Percentiles rank a stretch among this genome's conserved stretches.
phyloP scores from a whole-genome alignment of 768 basidiomycete species.

The Amanita pallidorosea region DNA sequence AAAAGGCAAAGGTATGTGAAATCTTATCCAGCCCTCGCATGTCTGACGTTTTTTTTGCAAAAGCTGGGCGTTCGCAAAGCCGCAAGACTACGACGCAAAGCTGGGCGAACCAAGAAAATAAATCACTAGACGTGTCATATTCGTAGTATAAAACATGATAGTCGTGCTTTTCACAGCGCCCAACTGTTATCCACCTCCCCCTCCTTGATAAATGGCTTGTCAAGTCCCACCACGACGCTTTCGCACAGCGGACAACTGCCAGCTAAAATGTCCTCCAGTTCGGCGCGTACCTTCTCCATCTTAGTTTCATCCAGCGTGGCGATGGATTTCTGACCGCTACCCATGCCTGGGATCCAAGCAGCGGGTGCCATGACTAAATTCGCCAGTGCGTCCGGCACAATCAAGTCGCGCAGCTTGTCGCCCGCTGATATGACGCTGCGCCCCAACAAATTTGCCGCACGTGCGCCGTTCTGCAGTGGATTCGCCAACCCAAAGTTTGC shows the following conservation, averaged over 20 bases:
- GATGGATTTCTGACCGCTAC: slow-evolving; percentile 33
- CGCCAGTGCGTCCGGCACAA: slow-evolving; percentile 89
- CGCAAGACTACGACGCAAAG: slow-evolving; percentile 58
- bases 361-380: slow-evolving; percentile 65
- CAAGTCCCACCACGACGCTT: slow-evolving; percentile 73
- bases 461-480: slow-evolving; percentile 52
- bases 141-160: slow-evolving; percentile 5
- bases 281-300: slow-evolving; percentile 62
- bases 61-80: slow-evolving; percentile 80
- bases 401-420: slow-evolving; percentile 82
- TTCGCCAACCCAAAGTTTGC: slow-evolving; percentile 53
- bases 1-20: slow-evolving; percentile 43
- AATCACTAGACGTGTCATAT: slow-evolving; percentile 24
- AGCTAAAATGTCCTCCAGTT: slow-evolving; percentile 84
- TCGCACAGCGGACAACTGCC: slow-evolving; percentile 92
- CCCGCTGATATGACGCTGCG: slow-evolving; percentile 81
- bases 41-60: slow-evolving; percentile 4
- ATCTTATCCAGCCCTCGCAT: neutral
- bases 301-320: slow-evolving; percentile 43
- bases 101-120: slow-evolving; percentile 72
- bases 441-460: slow-evolving; percentile 58
- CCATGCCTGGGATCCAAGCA: slow-evolving; percentile 67
- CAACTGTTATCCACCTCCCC: slow-evolving; percentile 75
- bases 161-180: slow-evolving; percentile 38
- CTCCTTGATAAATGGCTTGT: slow-evolving; percentile 75